Evolutionary conservation across 2,329 filamentous ascomycete species (phyloP), one percentile per base, ranked within the genome.

Genomic region (Xylaria arbuscula): DNA sequence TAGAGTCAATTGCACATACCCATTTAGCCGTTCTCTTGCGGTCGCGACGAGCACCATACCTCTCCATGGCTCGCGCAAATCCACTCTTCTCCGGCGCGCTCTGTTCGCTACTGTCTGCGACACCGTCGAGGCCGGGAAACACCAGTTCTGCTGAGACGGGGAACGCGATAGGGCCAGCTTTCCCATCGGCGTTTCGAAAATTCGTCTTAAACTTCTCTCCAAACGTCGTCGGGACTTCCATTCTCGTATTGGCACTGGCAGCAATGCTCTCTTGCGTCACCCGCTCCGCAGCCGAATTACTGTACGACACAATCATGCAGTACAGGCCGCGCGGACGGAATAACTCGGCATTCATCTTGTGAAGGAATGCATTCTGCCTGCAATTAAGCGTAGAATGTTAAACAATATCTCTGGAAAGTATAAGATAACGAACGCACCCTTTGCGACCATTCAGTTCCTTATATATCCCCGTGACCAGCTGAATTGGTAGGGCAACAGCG

Each of bases 321-420:
- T 72, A 76, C 13, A 76, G 48, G 4, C 74, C 74, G 1, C 70
- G 74, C 1, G 74, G 74, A 10, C 60, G 67, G 64, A 76, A 76
- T n/a, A 75, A 58, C 28, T 72, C 73, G 2, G 69, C 64, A 45
- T 76, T 75, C 72, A 75, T 72, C 67, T 70, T 73, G 1, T 53
- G 15, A 10, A 76, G 65, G 63, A 68, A 74, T 10, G 55, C 62
- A 24, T 76, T 76, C 42, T 69, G 68, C 4, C 70, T 70, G 28
- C 28, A 28, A 28, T 28, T 5, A 5, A 28, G 28, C 28, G 28
- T 28, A 28, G 28, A 28, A 28, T 2, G 28, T 28, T 28, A 28
- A 5, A 28, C 5, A 28, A 28, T 2, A 3, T 28, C 28, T 28
- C 28, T 3, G 28, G 28, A 28, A 28, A 28, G 28, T 28, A 28